A percentile compares a stretch with the other conserved stretches of the same genome.
phyloP scores from a whole-genome alignment of 345 rosid genomes.

The Stellera chamaejasme region DNA sequence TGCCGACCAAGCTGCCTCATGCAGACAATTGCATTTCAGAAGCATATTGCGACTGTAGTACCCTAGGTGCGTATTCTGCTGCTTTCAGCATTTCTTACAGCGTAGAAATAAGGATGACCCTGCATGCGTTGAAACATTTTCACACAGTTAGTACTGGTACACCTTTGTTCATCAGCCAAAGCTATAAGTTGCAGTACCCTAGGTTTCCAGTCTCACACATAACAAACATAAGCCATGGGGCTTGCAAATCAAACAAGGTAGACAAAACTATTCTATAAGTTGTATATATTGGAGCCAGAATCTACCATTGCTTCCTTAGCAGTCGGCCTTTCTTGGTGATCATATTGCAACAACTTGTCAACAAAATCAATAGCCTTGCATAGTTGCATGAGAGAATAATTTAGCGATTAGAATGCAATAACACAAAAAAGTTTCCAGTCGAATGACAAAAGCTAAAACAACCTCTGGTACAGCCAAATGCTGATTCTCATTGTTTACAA shows the following conservation, averaged over 20 bases:
- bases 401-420: not conserved
- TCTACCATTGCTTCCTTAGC: slow-evolving; percentile 97
- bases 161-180: too few species aligned
- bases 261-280: too few species aligned
- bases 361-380: slow-evolving; percentile 87
- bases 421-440: not conserved
- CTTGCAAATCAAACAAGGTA: not conserved
- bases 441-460: slow-evolving; percentile 4
- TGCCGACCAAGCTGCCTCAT: slow-evolving; percentile 4
- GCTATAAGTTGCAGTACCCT: too few species aligned
- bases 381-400: slow-evolving; percentile 15
- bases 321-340: slow-evolving; percentile 96
- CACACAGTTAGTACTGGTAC: too few species aligned
- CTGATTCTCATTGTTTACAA: slow-evolving; percentile 79
- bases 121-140: slow-evolving; percentile 20
- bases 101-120: slow-evolving; percentile 89
- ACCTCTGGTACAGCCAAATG: slow-evolving; percentile 95
- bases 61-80: slow-evolving; percentile 47
- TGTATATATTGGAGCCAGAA: not conserved
- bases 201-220: too few species aligned
- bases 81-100: slow-evolving; percentile 85
- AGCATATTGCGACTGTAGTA: slow-evolving; percentile 13
- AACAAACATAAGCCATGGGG: not conserved
- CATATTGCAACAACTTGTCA: slow-evolving; percentile 91
- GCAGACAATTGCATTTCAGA: slow-evolving; percentile 7